A percentile compares a stretch with the other conserved stretches of the same genome.
These are phyloP conservation scores for Golubevia sp. DNA, from an alignment of 1,284 basidiomycete genomes.

Conservation along the genomic window DNA sequence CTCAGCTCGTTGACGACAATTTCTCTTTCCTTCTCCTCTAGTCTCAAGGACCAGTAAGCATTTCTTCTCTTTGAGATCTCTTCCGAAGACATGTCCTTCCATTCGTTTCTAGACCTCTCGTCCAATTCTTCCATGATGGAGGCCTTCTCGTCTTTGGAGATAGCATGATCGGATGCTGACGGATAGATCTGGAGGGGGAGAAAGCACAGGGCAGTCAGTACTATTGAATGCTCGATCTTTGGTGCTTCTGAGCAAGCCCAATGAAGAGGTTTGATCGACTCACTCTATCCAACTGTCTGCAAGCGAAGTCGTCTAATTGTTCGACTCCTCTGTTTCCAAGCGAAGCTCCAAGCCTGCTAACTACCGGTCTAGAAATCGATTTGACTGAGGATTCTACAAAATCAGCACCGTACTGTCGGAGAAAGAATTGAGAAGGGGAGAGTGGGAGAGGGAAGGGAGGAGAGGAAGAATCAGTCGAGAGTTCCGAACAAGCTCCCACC, in stretches of 20 bases:
- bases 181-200: conserved; percentile 17
- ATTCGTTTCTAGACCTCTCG: conserved; percentile 34
- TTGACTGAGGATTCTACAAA: conserved; percentile 85
- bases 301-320: conserved; percentile 84
- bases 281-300: conserved; percentile 79
- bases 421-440: neutral
- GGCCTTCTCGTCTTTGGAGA: conserved; percentile 37
- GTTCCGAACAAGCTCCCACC: too few relatives aligned
- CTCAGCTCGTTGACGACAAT: conserved; percentile 37
- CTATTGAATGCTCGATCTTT: neutral
- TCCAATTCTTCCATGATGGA: conserved; percentile 33
- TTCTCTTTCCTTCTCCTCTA: conserved; percentile 42
- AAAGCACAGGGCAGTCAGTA: neutral
- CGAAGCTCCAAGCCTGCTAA: conserved; percentile 69
- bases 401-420: conserved; percentile 77
- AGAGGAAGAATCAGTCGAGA: too few relatives aligned
- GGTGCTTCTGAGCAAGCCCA: too few relatives aligned
- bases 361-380: conserved; percentile 80
- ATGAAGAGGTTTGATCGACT: too few relatives aligned
- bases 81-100: conserved; percentile 36
- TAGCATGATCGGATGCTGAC: conserved; percentile 13
- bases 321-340: conserved; percentile 67
- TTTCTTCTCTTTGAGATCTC: conserved; percentile 36
- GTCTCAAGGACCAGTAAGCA: conserved; percentile 32
- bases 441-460: too few relatives aligned